Evolutionary conservation across 768 basidiomycete species (phyloP).

Genomic region (Termitomyces sp.): DNA sequence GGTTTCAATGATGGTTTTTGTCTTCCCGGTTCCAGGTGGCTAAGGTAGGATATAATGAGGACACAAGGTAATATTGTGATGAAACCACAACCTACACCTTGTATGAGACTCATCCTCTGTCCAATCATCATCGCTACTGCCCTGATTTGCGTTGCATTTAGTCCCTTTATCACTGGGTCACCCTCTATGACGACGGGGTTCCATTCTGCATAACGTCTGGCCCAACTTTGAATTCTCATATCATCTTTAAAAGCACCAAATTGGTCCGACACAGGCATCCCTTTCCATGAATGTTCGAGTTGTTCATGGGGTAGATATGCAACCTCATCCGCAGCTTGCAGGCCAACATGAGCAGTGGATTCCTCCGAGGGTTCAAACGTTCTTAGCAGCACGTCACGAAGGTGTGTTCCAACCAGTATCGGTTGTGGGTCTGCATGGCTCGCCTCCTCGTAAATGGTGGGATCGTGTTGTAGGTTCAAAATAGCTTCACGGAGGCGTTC

Average conservation of each 20-base stretch:
- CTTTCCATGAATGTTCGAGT: conserved; percentile 30
- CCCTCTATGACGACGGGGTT: conserved; percentile 69
- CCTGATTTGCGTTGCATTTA: conserved; percentile 76
- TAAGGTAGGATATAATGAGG: conserved; percentile 22
- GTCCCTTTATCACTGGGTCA: conserved; percentile 61
- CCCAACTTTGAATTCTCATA: conserved; percentile 81
- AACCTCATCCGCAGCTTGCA: conserved; percentile 38
- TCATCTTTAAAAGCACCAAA: conserved; percentile 64
- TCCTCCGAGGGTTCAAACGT: conserved; percentile 39
- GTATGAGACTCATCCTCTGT: conserved; percentile 73
- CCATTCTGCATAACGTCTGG: conserved; percentile 53
- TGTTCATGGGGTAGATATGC: conserved; percentile 32
- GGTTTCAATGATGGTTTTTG: conserved; percentile 86
- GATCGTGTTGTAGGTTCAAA: conserved; percentile 50
- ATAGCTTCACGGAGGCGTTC: conserved; percentile 72
- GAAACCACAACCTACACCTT: conserved; percentile 59
- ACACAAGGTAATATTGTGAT: neutral
- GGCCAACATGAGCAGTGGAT: conserved; percentile 25
- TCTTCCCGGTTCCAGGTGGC: conserved; percentile 94
- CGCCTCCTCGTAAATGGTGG: conserved; percentile 33
- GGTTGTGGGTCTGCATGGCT: conserved; percentile 37
- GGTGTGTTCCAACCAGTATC: conserved; percentile 64
- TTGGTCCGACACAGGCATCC: conserved; percentile 12
- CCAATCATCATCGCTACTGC: conserved; percentile 89
- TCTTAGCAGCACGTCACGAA: conserved; percentile 69